phyloP scores from a whole-genome alignment of 164 flowering plant genomes.

The Stephania japonica region DNA sequence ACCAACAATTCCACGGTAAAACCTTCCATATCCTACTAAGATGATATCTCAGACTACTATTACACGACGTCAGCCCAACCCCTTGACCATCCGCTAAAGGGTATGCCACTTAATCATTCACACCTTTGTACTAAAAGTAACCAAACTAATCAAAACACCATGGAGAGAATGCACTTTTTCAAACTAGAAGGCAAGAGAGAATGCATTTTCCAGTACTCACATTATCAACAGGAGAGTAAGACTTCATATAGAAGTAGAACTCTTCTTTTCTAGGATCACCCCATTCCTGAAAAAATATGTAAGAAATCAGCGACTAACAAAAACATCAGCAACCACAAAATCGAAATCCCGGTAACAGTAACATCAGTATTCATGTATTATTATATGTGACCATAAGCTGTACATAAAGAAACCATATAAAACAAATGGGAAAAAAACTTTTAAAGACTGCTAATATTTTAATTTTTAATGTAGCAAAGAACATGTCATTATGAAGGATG shows the following conservation, averaged over 20 bases:
- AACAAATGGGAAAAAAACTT: no score
- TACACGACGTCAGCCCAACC: no score
- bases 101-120: no score
- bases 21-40: neutral
- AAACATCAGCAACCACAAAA: neutral
- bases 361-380: neutral
- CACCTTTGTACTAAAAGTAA: neutral
- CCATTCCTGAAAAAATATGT: constrained; percentile 60
- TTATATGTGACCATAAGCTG: no score
- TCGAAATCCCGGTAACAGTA: neutral
- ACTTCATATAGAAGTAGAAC: constrained; percentile 72
- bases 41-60: neutral
- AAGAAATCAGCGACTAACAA: constrained; percentile 3
- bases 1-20: neutral
- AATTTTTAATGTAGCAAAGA: no score
- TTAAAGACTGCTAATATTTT: no score
- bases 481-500: no score
- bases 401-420: no score
- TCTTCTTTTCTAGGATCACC: constrained; percentile 81
- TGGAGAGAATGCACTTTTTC: neutral
- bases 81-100: no score
- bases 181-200: neutral
- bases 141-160: neutral
- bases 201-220: constrained; percentile 28
- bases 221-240: constrained; percentile 86